Base-by-base conservation (phyloP, 2,329 filamentous ascomycete species). In the Thielaviopsis populi region DNA sequence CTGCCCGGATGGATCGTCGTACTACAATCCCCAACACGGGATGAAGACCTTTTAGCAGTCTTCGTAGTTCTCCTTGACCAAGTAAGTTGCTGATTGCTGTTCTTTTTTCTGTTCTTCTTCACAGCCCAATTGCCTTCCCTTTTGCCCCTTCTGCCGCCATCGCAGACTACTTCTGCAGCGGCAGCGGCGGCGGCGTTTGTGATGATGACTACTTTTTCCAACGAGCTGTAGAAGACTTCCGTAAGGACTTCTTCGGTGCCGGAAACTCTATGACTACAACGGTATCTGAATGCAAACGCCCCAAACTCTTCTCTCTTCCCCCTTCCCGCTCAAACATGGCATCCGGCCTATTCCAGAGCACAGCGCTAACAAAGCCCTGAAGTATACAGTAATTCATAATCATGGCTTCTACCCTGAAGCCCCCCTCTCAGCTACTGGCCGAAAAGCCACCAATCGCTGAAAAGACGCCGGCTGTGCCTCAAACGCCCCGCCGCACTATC, bases 181-280 rank as follows among this genome's bases (percentile, higher is more conserved):
- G n/a, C n/a, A n/a, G n/a, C n/a, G n/a, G n/a, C 42, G 8, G 27
- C 17, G 42, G 7, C n/a, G 59, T 59, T 66, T 76, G 70, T 70
- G 63, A 72, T 86, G 84, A 87, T 86, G 84, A 86, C 79, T 81
- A 75, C 74, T 74, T 75, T 37, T 72, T 61, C 43, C 61, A 24
- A 58, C 58, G 64, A 66, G 64, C 64, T 66, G 61, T 66, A 66
- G 62, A 66, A 63, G 64, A 63, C 64, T 61, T 66, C 62, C 64
- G 64, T 66, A 66, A 66, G 64, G 62, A 66, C 48, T 63, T 63
- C 64, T 66, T 66, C 62, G 64, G 54, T 66, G 64, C 61, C 58
- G 61, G 64, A 62, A 62, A 62, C 62, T 62, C 74, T 83, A 85
- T 87, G 88, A 94, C 89, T 94, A 94, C 88, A 92, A 94, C 89